Conservation (phyloP, 192 early-diverging fungal species). For the Chytriomyces confervae region DNA sequence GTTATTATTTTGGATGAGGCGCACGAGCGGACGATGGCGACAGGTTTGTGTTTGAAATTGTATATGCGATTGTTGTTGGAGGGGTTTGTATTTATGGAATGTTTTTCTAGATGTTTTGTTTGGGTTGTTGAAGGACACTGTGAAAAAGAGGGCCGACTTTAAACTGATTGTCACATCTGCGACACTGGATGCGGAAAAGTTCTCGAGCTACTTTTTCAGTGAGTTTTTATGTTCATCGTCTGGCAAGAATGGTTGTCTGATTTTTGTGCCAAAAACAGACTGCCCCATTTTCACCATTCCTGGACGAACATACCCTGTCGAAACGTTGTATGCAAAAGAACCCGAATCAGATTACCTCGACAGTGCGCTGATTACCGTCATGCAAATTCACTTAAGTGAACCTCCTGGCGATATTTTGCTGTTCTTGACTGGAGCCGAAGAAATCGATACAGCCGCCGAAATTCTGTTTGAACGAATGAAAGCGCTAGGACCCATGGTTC, state of each 20-base stretch:
- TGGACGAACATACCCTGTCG: slow-evolving; percentile 92
- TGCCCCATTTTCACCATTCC: slow-evolving; percentile 98
- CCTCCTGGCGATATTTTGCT: slow-evolving; percentile 91
- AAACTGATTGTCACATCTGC: slow-evolving; percentile 96
- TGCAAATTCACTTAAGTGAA: slow-evolving; percentile 97
- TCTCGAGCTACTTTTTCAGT: slow-evolving; percentile 83
- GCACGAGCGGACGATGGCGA: slow-evolving; percentile 95
- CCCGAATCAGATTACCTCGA: slow-evolving; percentile 95
- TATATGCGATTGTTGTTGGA: no score
- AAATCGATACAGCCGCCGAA: slow-evolving; percentile 84
- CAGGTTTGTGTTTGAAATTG: slow-evolving; percentile 35
- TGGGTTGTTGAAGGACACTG: slow-evolving; percentile 87
- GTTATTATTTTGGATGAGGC: slow-evolving; percentile 97
- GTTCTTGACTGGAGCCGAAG: slow-evolving; percentile 98
- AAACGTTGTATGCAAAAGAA: slow-evolving; percentile 92
- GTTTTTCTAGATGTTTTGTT: slow-evolving; percentile 79
- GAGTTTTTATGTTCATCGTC: background rate
- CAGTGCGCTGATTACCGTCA: slow-evolving; percentile 88
- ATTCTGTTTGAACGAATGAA: slow-evolving; percentile 80
- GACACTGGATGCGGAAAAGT: slow-evolving; percentile 93
- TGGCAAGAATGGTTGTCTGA: background rate
- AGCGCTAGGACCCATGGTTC: slow-evolving; percentile 69
- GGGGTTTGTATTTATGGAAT: background rate
- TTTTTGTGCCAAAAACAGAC: slow-evolving; percentile 25
- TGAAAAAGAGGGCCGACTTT: slow-evolving; percentile 80